phyloP scores from a whole-genome alignment of 495 filamentous ascomycete species.

The Aspergillus coremiiformis region DNA sequence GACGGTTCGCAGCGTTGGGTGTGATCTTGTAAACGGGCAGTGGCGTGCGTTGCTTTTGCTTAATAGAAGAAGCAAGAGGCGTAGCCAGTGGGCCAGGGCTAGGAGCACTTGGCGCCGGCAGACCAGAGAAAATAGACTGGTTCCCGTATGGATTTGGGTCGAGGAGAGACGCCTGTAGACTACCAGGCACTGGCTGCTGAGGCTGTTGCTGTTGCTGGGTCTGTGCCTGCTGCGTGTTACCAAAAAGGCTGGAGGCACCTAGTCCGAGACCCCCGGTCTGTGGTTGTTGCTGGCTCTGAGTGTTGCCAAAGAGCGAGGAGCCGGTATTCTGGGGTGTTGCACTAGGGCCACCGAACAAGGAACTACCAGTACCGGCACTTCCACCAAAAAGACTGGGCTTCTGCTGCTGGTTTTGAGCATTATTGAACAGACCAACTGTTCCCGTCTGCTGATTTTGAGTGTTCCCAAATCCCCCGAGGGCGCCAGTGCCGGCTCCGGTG shows the following conservation, averaged over 20 bases:
- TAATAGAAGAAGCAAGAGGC: constrained; percentile 65
- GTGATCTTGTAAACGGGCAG: constrained; percentile 86
- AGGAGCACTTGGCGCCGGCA: constrained; percentile 54
- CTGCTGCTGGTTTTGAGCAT: constrained; percentile 28
- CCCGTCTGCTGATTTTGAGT: constrained; percentile 24
- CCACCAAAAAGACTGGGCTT: constrained; percentile 29
- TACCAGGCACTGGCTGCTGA: constrained; percentile 47
- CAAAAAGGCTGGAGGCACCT: constrained; percentile 55
- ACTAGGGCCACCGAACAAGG: constrained; percentile 41
- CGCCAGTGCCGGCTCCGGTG: constrained; percentile 17
- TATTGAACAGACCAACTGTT: constrained; percentile 45
- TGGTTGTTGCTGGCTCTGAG: constrained; percentile 59
- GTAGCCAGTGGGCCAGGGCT: constrained; percentile 81
- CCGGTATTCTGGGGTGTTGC: constrained; percentile 33
- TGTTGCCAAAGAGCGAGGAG: constrained; percentile 54
- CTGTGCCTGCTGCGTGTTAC: constrained; percentile 44
- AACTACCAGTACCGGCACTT: constrained; percentile 24
- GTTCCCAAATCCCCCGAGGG: constrained; percentile 23
- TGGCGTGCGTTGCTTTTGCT: constrained; percentile 65
- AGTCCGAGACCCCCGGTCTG: constrained; percentile 37
- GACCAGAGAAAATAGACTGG: constrained; percentile 65
- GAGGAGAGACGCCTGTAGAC: constrained; percentile 69
- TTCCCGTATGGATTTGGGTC: constrained; percentile 76
- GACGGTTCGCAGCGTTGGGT: constrained; percentile 65
- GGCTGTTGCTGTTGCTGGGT: constrained; percentile 39